Percentiles rank a stretch among this genome's conserved stretches.
These are phyloP conservation scores for Papiliotrema flavescens DNA, from an alignment of 1,284 basidiomycete species.

Conservation along the genomic window DNA sequence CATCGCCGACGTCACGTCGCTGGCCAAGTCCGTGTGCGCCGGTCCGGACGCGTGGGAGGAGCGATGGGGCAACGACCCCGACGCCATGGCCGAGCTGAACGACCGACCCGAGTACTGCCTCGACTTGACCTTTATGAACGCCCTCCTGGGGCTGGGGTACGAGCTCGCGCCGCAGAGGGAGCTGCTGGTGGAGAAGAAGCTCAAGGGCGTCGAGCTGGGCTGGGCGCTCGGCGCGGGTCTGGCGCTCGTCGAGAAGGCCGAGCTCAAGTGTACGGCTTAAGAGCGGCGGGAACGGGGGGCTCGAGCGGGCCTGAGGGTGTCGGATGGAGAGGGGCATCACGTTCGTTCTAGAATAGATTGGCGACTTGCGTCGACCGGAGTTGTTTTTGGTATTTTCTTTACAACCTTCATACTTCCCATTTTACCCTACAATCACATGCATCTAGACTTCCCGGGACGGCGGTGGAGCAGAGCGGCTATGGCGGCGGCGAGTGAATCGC, in stretches of 20 bases:
- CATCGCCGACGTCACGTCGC: constrained; percentile 60
- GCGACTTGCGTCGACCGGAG: too few species aligned
- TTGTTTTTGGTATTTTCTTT: too few species aligned
- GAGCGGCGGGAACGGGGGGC: neutral
- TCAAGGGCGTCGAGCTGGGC: constrained; percentile 87
- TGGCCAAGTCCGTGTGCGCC: constrained; percentile 68
- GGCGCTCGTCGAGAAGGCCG: constrained; percentile 55
- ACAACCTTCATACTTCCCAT: too few species aligned
- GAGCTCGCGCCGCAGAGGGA: constrained; percentile 68
- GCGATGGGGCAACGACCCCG: constrained; percentile 49
- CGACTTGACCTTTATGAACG: constrained; percentile 93
- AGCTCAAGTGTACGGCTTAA: constrained; percentile 44
- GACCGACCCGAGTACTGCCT: constrained; percentile 90
- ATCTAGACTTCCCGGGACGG: too few species aligned
- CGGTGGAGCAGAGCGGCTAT: too few species aligned
- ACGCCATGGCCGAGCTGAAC: constrained; percentile 69
- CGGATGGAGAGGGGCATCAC: too few species aligned
- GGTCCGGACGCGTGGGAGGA: constrained; percentile 63
- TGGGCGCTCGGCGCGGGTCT: constrained; percentile 88
- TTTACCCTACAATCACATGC: too few species aligned
- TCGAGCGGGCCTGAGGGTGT: too few species aligned
- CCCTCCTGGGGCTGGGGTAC: constrained; percentile 74
- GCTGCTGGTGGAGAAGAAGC: constrained; percentile 79
- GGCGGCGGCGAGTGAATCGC: too few species aligned
- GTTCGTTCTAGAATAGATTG: too few species aligned